A percentile compares a stretch with the other conserved stretches of the same genome.
Evolutionary conservation across 352 stramenopile genomes (phyloP).

Genomic region (Phytophthora brassicae): DNA sequence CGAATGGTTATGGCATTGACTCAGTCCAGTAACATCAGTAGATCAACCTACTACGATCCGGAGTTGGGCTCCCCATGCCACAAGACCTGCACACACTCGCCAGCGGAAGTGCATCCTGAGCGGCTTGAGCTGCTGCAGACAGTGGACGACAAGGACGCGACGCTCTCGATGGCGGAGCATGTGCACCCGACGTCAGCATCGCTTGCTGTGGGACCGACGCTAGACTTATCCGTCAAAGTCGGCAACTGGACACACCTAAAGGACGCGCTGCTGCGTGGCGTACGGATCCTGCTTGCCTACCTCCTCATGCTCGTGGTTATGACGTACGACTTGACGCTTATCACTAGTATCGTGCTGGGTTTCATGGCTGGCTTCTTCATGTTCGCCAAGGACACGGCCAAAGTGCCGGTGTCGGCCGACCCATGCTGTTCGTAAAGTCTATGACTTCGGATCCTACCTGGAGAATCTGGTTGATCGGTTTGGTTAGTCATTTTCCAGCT

Average conservation of each 20-base stretch:
- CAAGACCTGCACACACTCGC: constrained; percentile 7
- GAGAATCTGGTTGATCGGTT: no score
- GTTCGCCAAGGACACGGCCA: constrained; percentile 70
- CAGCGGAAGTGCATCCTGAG: constrained; percentile 26
- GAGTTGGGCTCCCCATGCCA: constrained; percentile 13
- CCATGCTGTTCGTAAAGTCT: constrained; percentile 59
- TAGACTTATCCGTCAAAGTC: constrained; percentile 35
- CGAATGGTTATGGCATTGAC: constrained; percentile 4
- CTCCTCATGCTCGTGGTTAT: constrained; percentile 81
- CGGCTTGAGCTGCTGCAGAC: constrained; percentile 8
- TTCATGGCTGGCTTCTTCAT: constrained; percentile 69
- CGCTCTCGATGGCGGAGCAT: constrained; percentile 16
- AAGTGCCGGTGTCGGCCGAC: constrained; percentile 67
- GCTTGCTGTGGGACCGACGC: background rate
- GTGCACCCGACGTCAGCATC: constrained; percentile 6
- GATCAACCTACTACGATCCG: constrained; percentile 33
- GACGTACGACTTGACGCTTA: constrained; percentile 74
- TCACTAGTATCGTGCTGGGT: constrained; percentile 61
- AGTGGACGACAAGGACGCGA: constrained; percentile 16
- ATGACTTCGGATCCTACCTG: no score
- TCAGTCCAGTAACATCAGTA: background rate
- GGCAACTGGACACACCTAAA: constrained; percentile 55
- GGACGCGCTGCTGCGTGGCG: constrained; percentile 62
- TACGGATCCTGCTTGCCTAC: constrained; percentile 73
- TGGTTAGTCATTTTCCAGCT: no score